Percentiles rank a stretch among this genome's conserved stretches.
phyloP scores from a whole-genome alignment of 1,284 basidiomycete species.

The Naganishia cerealis region DNA sequence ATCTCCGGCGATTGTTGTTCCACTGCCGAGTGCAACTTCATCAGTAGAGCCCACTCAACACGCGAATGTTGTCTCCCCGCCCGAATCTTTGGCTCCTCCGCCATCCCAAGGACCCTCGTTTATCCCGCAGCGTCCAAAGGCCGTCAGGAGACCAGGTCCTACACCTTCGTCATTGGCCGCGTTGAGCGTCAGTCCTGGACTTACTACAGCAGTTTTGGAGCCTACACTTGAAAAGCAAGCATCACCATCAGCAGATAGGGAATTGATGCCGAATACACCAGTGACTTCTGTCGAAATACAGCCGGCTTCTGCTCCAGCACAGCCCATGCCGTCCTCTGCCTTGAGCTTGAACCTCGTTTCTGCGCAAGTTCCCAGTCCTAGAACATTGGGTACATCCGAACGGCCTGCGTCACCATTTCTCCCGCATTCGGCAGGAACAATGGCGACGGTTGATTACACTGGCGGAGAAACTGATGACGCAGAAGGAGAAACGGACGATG shows the following conservation, averaged over 20 bases:
- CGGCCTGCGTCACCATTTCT: not conserved
- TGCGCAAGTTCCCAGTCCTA: not conserved
- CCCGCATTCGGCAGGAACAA: not conserved
- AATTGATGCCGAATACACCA: not conserved
- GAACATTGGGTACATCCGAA: too few species aligned
- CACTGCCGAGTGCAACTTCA: not conserved
- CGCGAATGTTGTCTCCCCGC: not conserved
- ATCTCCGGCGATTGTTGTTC: not conserved
- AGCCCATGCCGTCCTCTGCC: not conserved
- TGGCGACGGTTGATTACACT: not conserved
- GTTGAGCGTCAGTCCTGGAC: constrained; percentile 8
- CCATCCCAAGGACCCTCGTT: not conserved
- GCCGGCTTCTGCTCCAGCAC: not conserved
- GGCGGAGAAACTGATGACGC: constrained; percentile 23
- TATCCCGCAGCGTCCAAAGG: not conserved
- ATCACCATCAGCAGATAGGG: not conserved
- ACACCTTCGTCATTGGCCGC: constrained; percentile 18
- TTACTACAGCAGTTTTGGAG: not conserved
- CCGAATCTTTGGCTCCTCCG: not conserved
- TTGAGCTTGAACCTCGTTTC: not conserved
- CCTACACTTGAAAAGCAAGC: not conserved
- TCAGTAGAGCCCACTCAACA: not conserved
- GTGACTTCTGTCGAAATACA: not conserved
- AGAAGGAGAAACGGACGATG: constrained; percentile 13
- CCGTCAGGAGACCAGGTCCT: constrained; percentile 4